Evolutionary conservation across 495 filamentous ascomycete genomes (phyloP).

Genomic region (Hamigera avellanea): DNA sequence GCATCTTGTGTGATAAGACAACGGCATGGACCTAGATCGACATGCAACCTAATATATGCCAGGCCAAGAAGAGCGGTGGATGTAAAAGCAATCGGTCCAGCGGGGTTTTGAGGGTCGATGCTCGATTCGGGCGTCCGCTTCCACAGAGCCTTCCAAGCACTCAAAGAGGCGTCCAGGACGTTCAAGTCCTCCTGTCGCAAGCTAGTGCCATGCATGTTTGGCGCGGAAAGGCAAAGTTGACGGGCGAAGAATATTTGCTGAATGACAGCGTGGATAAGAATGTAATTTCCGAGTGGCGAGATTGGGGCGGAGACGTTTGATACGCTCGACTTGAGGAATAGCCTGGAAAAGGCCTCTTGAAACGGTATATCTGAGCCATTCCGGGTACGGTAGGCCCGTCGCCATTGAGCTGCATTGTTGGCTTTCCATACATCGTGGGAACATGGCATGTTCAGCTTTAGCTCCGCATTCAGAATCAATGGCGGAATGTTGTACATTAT

Average conservation of each 20-base stretch:
- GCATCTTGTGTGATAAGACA: conserved; percentile 38
- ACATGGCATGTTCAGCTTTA: conserved; percentile 38
- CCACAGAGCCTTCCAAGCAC: conserved; percentile 42
- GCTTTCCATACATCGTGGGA: conserved; percentile 42
- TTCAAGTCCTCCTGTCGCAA: conserved; percentile 34
- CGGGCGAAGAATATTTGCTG: conserved; percentile 43
- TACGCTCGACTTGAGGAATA: conserved; percentile 28
- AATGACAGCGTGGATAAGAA: conserved; percentile 41
- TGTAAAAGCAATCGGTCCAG: conserved; percentile 42
- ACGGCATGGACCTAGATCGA: conserved; percentile 35
- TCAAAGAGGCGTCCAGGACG: conserved; percentile 30
- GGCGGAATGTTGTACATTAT: conserved; percentile 46
- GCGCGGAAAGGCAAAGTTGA: conserved; percentile 34
- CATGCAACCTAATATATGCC: conserved; percentile 40
- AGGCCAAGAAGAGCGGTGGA: conserved; percentile 42
- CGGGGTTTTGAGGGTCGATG: conserved; percentile 40
- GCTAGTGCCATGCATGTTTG: conserved; percentile 30
- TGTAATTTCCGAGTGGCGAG: conserved; percentile 42
- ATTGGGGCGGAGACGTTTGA: conserved; percentile 38
- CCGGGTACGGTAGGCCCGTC: conserved; percentile 23
- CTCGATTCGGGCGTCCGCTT: conserved; percentile 40
- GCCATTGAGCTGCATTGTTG: conserved; percentile 33
- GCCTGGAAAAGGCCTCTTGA: conserved; percentile 36
- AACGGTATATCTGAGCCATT: conserved; percentile 30
- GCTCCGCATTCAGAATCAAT: conserved; percentile 36